phyloP scores from a whole-genome alignment of 805 yeast species.

The Candida broadrunensis region DNA sequence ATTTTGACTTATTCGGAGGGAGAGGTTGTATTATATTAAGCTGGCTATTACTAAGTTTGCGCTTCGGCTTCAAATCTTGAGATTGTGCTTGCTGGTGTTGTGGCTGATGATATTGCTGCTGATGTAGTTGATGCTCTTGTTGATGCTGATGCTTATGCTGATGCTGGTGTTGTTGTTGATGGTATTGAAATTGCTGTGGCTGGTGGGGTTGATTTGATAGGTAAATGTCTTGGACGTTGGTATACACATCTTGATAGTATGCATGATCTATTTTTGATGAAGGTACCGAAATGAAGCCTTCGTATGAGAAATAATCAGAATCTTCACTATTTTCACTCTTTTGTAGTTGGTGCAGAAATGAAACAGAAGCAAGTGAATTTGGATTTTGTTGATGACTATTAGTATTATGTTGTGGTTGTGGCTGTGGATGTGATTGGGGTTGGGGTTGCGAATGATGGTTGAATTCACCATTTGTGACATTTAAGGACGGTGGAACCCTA shows the following conservation, averaged over 20 bases:
- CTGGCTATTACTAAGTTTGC: neutral
- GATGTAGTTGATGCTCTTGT: neutral
- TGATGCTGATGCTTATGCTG: neutral
- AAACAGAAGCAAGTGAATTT: neutral
- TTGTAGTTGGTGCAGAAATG: neutral
- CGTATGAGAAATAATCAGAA: neutral
- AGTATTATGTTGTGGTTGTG: neutral
- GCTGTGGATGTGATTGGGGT: neutral
- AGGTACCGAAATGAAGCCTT: neutral
- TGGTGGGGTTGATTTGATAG: neutral
- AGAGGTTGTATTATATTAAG: neutral
- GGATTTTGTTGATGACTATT: neutral
- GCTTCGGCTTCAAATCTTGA: neutral
- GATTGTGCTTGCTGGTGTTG: neutral
- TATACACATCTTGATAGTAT: neutral
- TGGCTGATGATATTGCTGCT: neutral
- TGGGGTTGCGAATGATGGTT: neutral
- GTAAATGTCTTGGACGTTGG: neutral
- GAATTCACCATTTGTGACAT: no score
- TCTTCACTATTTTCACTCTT: neutral
- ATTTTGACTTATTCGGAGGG: constrained; percentile 5
- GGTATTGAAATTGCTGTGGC: neutral
- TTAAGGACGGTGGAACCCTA: neutral
- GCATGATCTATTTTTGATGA: neutral
- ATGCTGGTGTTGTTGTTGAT: neutral